Conservation (phyloP, 2,329 filamentous ascomycete species). For the Tothia fuscella region DNA sequence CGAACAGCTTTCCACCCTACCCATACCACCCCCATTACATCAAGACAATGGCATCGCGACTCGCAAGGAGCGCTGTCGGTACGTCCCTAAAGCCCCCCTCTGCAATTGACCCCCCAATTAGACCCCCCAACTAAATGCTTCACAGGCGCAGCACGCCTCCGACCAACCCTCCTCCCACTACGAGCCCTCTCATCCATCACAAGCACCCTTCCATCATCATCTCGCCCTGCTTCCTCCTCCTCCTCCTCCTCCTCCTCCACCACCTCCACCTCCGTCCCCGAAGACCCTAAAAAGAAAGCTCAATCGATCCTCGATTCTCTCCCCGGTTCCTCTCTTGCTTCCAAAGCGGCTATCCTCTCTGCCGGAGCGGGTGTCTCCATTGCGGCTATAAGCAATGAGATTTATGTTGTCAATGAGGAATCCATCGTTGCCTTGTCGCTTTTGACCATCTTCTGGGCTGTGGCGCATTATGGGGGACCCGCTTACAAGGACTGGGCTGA, state of each 20-base stretch:
- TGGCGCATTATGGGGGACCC: slow-evolving; percentile 89
- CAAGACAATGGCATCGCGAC: slow-evolving; percentile 90
- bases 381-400: slow-evolving; percentile 97
- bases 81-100: slow-evolving; percentile 35
- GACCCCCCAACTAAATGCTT: slow-evolving; percentile 21
- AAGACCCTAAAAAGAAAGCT: slow-evolving; percentile 94
- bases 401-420: slow-evolving; percentile 99
- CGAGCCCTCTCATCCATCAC: slow-evolving; percentile 65
- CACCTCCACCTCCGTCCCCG: slow-evolving; percentile 60
- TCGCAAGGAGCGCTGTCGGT: slow-evolving; percentile 93
- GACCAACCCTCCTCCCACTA: slow-evolving; percentile 60
- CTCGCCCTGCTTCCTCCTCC: too few relatives aligned
- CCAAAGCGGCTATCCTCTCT: slow-evolving; percentile 95
- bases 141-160: slow-evolving; percentile 79
- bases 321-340: slow-evolving; percentile 81
- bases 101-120: too few relatives aligned
- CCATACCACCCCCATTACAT: slow-evolving; percentile 43
- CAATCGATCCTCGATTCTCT: slow-evolving; percentile 89
- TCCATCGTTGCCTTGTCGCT: slow-evolving; percentile 87
- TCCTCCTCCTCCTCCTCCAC: slow-evolving; percentile 60
- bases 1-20: slow-evolving; percentile 16
- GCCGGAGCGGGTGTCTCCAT: slow-evolving; percentile 80
- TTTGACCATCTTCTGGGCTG: slow-evolving; percentile 79
- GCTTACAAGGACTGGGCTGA: slow-evolving; percentile 89
- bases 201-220: too few relatives aligned